Percentiles rank a stretch among this genome's conserved stretches.
Conservation (phyloP, 495 filamentous ascomycete species). For the Pyrenopolyporus hunteri region DNA sequence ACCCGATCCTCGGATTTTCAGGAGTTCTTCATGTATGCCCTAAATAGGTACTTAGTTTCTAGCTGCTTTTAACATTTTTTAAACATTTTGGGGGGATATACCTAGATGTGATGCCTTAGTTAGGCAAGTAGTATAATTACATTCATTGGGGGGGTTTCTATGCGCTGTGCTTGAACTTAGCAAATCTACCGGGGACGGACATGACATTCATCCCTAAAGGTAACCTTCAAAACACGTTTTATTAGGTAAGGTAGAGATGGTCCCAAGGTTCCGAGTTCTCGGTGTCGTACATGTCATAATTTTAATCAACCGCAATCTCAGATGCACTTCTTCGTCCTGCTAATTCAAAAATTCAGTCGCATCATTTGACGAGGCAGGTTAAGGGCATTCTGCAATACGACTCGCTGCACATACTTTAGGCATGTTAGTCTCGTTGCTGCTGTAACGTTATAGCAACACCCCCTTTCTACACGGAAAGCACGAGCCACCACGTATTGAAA, state of each 20-base stretch:
- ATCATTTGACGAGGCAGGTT: neutral
- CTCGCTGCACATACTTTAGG: neutral
- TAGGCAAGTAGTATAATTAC: neutral
- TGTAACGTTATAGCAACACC: slow-evolving; percentile 9
- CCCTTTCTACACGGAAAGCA: slow-evolving; percentile 24
- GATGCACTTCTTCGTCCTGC: neutral
- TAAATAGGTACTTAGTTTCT: neutral
- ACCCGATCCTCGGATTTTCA: neutral
- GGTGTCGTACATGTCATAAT: slow-evolving; percentile 2
- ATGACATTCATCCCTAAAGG: neutral
- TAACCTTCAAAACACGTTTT: neutral
- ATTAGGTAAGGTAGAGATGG: too few species aligned
- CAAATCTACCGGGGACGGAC: too few species aligned
- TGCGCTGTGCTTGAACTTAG: neutral
- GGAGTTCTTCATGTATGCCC: neutral
- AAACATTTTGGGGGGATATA: neutral
- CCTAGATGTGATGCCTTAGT: neutral
- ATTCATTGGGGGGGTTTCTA: neutral
- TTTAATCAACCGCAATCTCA: slow-evolving; percentile 7
- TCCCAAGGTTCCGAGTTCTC: neutral
- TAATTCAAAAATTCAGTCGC: neutral
- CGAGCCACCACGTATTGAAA: slow-evolving; percentile 21
- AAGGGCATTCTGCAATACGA: neutral
- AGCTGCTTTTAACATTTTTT: too few species aligned
- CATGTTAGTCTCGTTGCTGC: too few species aligned